phyloP scores from a whole-genome alignment of 2,329 filamentous ascomycete species.

The Didymella pinodella region DNA sequence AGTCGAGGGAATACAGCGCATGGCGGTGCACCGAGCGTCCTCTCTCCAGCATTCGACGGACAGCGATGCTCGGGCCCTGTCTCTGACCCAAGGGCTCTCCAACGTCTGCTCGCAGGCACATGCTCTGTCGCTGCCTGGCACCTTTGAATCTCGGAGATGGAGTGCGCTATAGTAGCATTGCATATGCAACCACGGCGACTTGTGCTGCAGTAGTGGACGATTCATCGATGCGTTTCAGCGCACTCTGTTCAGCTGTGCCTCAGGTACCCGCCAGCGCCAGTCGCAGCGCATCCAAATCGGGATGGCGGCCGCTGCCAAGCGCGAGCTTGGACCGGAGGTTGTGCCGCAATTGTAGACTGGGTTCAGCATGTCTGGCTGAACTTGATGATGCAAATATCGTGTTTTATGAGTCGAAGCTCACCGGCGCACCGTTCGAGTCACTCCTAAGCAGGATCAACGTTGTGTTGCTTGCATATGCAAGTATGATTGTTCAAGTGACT shows the following conservation, averaged over 20 bases:
- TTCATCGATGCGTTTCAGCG: conserved; percentile 16
- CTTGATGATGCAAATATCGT: conserved; percentile 4
- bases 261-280: conserved; percentile 31
- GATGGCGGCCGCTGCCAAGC: conserved; percentile 37
- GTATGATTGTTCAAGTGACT: conserved; percentile 3
- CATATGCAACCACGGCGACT: conserved; percentile 24
- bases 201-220: conserved; percentile 15
- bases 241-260: conserved; percentile 29
- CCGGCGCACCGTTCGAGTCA: conserved; percentile 9
- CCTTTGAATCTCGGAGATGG: conserved; percentile 11
- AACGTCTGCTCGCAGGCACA: conserved; percentile 1
- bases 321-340: conserved; percentile 25
- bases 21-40: conserved; percentile 32
- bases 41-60: conserved; percentile 16
- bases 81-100: conserved; percentile 22
- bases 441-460: background rate
- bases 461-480: conserved; percentile 8
- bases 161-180: conserved; percentile 10
- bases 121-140: conserved; percentile 25
- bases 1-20: conserved; percentile 34
- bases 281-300: conserved; percentile 24
- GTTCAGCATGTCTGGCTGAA: conserved; percentile 21
- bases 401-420: conserved; percentile 10
- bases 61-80: conserved; percentile 13
- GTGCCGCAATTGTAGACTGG: conserved; percentile 27